phyloP scores from a whole-genome alignment of 805 yeast species.

The Hanseniaspora hatyaiensis region DNA sequence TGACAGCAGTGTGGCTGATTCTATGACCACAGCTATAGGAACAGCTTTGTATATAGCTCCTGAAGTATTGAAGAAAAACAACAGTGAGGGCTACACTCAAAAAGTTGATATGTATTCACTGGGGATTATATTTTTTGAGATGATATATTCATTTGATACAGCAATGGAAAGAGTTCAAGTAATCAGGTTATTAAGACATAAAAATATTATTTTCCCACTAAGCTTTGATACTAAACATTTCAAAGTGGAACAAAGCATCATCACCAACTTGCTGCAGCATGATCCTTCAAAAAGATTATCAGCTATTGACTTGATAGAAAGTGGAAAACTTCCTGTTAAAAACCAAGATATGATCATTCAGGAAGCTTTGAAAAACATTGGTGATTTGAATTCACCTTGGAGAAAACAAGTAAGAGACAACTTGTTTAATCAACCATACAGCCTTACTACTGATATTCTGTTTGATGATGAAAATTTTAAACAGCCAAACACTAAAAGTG shows the following conservation, averaged over 20 bases:
- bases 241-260: slow-evolving; percentile 53
- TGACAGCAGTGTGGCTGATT: slow-evolving; percentile 37
- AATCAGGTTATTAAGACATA: slow-evolving; percentile 50
- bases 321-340: slow-evolving; percentile 77
- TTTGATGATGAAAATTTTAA: slow-evolving; percentile 42
- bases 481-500: too few species aligned
- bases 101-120: slow-evolving; percentile 92
- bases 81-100: slow-evolving; percentile 55
- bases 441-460: slow-evolving; percentile 70
- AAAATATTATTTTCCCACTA: slow-evolving; percentile 54
- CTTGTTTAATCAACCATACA: slow-evolving; percentile 72
- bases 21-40: slow-evolving; percentile 85
- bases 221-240: slow-evolving; percentile 46
- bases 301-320: slow-evolving; percentile 60
- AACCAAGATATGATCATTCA: slow-evolving; percentile 83
- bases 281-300: slow-evolving; percentile 69
- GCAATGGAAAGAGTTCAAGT: slow-evolving; percentile 85
- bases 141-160: slow-evolving; percentile 75
- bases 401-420: slow-evolving; percentile 83
- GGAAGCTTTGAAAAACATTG: slow-evolving; percentile 72
- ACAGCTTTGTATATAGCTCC: slow-evolving; percentile 87
- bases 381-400: slow-evolving; percentile 90
- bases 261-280: slow-evolving; percentile 59
- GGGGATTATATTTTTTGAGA: slow-evolving; percentile 90
- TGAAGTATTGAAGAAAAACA: slow-evolving; percentile 65